Conservation (phyloP, 2,329 filamentous ascomycete genomes). For the Ceratocystis papillata region DNA sequence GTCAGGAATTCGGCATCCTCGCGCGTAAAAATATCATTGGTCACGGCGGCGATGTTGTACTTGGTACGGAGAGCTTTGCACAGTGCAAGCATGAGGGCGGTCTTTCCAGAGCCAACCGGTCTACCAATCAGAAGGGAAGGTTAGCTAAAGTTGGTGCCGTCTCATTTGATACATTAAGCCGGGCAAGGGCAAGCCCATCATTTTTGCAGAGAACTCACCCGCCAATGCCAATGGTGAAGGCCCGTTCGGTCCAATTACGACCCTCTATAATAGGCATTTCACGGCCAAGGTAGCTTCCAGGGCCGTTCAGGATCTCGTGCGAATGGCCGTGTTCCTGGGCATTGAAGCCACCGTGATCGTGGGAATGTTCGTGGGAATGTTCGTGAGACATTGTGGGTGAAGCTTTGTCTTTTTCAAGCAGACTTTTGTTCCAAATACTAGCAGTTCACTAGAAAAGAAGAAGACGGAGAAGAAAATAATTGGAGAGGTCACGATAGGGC, state of each 20-base stretch:
- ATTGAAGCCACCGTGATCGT: slow-evolving; percentile 32
- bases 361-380: slow-evolving; percentile 18
- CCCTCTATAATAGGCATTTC: slow-evolving; percentile 92
- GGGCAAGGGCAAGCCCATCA: not conserved
- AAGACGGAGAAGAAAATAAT: not conserved
- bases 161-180: too few species aligned
- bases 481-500: not conserved
- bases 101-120: slow-evolving; percentile 94
- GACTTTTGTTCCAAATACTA: not conserved
- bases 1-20: slow-evolving; percentile 98
- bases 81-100: slow-evolving; percentile 88
- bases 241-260: slow-evolving; percentile 74
- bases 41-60: slow-evolving; percentile 87
- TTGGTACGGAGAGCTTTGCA: slow-evolving; percentile 70
- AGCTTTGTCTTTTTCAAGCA: not conserved
- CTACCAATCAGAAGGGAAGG: slow-evolving; percentile 36
- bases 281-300: slow-evolving; percentile 76
- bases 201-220: slow-evolving; percentile 49
- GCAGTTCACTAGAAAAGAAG: not conserved
- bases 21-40: slow-evolving; percentile 97
- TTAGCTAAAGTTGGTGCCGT: too few species aligned
- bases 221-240: slow-evolving; percentile 96
- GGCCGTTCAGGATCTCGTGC: slow-evolving; percentile 89
- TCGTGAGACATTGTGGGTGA: not conserved
- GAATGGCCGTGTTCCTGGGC: slow-evolving; percentile 77